Evolutionary conservation across 2,329 filamentous ascomycete species (phyloP), one percentile per base, ranked within the genome.

Genomic region (Colletotrichum costaricense): DNA sequence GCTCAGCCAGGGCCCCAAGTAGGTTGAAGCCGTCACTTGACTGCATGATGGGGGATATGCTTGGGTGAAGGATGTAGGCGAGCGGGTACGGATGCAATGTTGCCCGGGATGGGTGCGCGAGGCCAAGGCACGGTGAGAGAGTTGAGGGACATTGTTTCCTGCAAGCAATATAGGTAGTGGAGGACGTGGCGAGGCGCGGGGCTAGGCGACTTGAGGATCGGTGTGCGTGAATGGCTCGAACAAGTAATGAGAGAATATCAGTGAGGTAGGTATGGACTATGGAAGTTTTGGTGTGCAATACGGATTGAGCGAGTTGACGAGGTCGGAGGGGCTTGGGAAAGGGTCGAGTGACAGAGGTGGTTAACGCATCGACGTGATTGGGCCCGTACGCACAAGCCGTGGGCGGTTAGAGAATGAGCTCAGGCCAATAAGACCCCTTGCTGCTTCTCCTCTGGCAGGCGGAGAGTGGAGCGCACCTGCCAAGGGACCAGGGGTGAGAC

Each of bases 341-440:
- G 77, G 80, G 79, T 81, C 77, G 80, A 70, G 76, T 76, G 68
- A 67, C 59, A 2, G 64, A 12, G 19, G 56, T 33, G 63, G 65
- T 72, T 63, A 63, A 58, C 67, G 67, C 68, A 72, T 71, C 63
- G 73, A 74, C 63, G 78, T 80, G 79, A 80, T 79, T 80, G 78
- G 78, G 57, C 52, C 69, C 42, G 73, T 72, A 76, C 71, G 16
- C 30, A 49, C 56, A 65, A 60, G 56, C 49, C 70, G 78, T 80
- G 80, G 83, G 84, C 84, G 84, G 84, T 79, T 85, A 85, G 78
- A 81, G 77, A 74, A 65, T 55, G 68, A 55, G 63, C 63, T 64
- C 56, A 33, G 73, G 71, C 83, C 83, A 84, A 85, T 84, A 71
- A 80, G 68, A 67, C 60, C 58, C 52, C 77, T 77, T 77, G 69